Conservation (phyloP, 208 protist genomes). For the Angomonas ambiguus region DNA sequence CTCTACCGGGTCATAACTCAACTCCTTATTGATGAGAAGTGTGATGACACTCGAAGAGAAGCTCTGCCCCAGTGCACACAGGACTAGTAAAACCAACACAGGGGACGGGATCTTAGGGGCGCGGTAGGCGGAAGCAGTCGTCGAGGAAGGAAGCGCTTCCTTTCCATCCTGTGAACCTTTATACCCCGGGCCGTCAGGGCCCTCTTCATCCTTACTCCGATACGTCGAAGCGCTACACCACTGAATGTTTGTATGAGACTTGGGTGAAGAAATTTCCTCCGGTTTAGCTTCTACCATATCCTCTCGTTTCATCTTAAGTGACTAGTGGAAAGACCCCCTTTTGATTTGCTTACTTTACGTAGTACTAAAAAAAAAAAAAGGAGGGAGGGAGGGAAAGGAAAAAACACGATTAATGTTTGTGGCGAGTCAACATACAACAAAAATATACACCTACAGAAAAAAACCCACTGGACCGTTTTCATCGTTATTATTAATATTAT, state of each 20-base stretch:
- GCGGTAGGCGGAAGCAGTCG: not conserved
- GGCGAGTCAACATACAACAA: not conserved
- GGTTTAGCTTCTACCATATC: no score
- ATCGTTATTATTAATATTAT: conserved; percentile 6
- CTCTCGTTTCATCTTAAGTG: no score
- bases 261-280: not conserved
- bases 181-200: not conserved
- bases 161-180: no score
- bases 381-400: not conserved
- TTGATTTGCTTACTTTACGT: not conserved
- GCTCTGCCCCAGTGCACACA: conserved; percentile 22
- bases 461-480: not conserved
- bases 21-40: conserved; percentile 29
- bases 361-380: not conserved
- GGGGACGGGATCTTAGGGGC: conserved; percentile 17
- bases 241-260: not conserved
- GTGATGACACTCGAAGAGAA: conserved; percentile 27
- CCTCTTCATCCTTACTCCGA: not conserved
- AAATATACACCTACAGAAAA: not conserved
- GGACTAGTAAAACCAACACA: conserved; percentile 31
- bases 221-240: not conserved
- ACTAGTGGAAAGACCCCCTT: not conserved
- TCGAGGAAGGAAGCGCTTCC: not conserved
- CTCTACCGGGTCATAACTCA: conserved; percentile 25
- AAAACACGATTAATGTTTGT: not conserved